Evolutionary conservation across 805 yeast species (phyloP).

Genomic region (Wickerhamomyces subpelliculosus): DNA sequence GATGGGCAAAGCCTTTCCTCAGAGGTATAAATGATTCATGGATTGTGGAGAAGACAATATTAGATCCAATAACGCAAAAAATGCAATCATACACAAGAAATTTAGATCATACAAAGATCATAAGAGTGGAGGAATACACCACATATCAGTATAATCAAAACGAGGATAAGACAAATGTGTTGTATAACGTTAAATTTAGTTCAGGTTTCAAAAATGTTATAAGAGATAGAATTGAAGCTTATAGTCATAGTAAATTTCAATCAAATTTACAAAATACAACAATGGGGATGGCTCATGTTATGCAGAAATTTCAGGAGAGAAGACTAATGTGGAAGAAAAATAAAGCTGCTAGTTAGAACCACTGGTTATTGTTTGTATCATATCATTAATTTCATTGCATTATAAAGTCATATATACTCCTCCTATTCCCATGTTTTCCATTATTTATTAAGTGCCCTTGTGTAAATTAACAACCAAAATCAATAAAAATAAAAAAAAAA

Average conservation of each 20-base stretch:
- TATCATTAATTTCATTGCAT: no score
- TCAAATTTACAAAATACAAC: constrained; percentile 62
- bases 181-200: constrained; percentile 59
- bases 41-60: constrained; percentile 73
- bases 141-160: constrained; percentile 38
- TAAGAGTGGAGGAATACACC: constrained; percentile 74
- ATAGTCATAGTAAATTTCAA: constrained; percentile 69
- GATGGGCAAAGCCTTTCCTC: constrained; percentile 68
- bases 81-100: constrained; percentile 73
- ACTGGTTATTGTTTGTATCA: no score
- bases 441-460: no score
- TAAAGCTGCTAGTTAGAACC: neutral
- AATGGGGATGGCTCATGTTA: constrained; percentile 70
- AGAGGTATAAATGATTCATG: constrained; percentile 67
- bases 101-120: constrained; percentile 73
- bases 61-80: constrained; percentile 50
- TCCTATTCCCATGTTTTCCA: no score
- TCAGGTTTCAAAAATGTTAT: constrained; percentile 64
- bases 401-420: no score
- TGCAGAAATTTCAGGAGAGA: constrained; percentile 48
- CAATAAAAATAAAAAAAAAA: neutral
- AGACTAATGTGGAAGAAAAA: constrained; percentile 2
- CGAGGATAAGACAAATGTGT: constrained; percentile 36
- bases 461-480: no score
- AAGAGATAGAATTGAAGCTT: constrained; percentile 68